Base-by-base conservation (phyloP, 768 basidiomycete species). In the Collybia mongolica region DNA sequence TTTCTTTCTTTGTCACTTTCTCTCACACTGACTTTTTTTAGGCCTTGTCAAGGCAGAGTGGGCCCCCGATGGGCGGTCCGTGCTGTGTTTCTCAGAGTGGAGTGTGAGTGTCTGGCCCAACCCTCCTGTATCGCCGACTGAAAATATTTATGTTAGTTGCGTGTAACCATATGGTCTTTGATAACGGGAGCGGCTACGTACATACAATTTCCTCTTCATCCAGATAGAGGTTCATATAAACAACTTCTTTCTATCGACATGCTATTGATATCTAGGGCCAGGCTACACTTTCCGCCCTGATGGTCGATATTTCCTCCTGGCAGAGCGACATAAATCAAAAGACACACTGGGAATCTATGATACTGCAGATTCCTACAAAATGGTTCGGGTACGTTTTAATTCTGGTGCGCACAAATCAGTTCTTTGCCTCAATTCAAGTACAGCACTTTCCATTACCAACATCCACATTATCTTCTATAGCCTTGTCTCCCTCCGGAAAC, bases 81-180 rank as follows among this genome's bases (percentile, higher is more conserved):
- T 97, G 4, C 69, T 97, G 24, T 95, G 90, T 60, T 98, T 94
- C 68, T 94, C 92, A 3, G 90, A 94, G 58, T 91, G 91, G 88
- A 91, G 89, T 59, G 94, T 95, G 71, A 74, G 93, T 81, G 18
- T 17, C 38, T 53, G 48, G 22, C 26, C n/a, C 7, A 37, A 26
- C 36, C 26, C 29, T 38, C 15, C 20, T 50, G 17, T 41, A 22
- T 36, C 37, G 39, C 22, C 40, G 23, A 36, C 42, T 49, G 22
- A 36, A 42, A 41, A n/a, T 37, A 35, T 17, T 45, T 58, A 23
- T 38, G 24, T 35, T 59, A 97, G 94, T 77, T 96, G 39, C 79
- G 93, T 46, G 81, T 96, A 9, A 89, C 91, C 1, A 72, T 95
- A 39, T 94, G 93, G 88, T 93, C 90, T 11, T 71, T 96, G 20